Evolutionary conservation across 495 filamentous ascomycete species (phyloP).

Genomic region (Neurospora sp.): DNA sequence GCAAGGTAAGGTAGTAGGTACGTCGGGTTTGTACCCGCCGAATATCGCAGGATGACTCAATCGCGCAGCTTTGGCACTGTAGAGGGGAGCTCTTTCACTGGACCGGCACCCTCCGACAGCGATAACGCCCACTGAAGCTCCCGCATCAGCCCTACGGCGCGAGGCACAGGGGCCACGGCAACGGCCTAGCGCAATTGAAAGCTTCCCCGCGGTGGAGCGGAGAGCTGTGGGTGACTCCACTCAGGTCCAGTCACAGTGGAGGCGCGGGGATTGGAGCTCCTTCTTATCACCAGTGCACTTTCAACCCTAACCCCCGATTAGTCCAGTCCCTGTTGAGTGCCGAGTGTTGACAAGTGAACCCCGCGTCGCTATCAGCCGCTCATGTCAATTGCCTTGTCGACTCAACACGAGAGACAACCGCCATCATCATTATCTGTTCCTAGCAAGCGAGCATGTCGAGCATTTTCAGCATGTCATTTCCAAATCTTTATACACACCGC

Average conservation of each 20-base stretch:
- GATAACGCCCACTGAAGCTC: neutral
- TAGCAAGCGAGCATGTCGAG: neutral
- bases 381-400: neutral
- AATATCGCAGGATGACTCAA: neutral
- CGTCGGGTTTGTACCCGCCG: neutral
- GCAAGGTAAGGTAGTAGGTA: neutral
- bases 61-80: no score
- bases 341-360: neutral
- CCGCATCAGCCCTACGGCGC: neutral
- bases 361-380: neutral
- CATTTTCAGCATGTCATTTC: constrained; percentile 39
- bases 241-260: neutral
- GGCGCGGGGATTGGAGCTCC: neutral
- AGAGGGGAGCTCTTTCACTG: neutral
- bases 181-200: neutral
- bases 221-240: neutral
- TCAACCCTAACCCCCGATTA: neutral
- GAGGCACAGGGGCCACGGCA: neutral
- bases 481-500: constrained; percentile 79
- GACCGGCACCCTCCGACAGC: neutral
- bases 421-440: neutral
- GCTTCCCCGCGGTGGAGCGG: neutral
- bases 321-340: neutral
- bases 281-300: neutral
- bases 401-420: neutral